Percentiles rank a stretch among this genome's conserved stretches.
Evolutionary conservation across 441 rosid species (phyloP).

Genomic region (Mallotus japonicus): DNA sequence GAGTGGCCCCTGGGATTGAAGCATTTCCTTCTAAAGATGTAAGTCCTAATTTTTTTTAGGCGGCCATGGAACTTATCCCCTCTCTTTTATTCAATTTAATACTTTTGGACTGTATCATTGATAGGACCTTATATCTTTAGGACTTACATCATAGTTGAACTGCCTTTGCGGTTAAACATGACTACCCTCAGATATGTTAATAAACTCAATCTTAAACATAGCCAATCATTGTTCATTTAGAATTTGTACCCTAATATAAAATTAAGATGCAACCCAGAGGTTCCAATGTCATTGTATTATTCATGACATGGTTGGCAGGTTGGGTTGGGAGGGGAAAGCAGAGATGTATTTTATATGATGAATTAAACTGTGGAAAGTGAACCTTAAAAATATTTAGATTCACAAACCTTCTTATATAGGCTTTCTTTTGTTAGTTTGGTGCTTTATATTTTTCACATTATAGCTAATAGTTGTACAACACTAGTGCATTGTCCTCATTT

Average conservation of each 20-base stretch:
- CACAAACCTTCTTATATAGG: not conserved
- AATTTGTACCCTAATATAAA: not conserved
- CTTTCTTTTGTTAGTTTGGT: not conserved
- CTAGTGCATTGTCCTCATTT: not conserved
- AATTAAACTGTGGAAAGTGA: not conserved
- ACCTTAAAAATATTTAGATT: too few species aligned
- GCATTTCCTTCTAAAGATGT: slow-evolving; percentile 73
- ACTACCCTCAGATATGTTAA: not conserved
- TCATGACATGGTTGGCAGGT: slow-evolving; percentile 3
- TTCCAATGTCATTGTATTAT: not conserved
- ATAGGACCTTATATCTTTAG: not conserved
- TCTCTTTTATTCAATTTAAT: not conserved
- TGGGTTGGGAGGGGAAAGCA: not conserved
- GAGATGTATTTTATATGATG: not conserved
- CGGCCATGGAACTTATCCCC: not conserved
- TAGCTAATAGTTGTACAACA: not conserved
- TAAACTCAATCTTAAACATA: slow-evolving; percentile 4
- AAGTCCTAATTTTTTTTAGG: slow-evolving; percentile 20
- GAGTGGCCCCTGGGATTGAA: slow-evolving; percentile 57
- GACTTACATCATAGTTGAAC: not conserved
- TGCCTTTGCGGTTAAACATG: not conserved
- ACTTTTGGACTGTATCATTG: not conserved
- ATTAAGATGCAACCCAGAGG: not conserved
- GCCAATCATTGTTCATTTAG: not conserved
- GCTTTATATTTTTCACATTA: not conserved